Evolutionary conservation across 2,329 filamentous ascomycete genomes (phyloP), one percentile per base, ranked within the genome.

Genomic region (Aspergillus tubingensis): DNA sequence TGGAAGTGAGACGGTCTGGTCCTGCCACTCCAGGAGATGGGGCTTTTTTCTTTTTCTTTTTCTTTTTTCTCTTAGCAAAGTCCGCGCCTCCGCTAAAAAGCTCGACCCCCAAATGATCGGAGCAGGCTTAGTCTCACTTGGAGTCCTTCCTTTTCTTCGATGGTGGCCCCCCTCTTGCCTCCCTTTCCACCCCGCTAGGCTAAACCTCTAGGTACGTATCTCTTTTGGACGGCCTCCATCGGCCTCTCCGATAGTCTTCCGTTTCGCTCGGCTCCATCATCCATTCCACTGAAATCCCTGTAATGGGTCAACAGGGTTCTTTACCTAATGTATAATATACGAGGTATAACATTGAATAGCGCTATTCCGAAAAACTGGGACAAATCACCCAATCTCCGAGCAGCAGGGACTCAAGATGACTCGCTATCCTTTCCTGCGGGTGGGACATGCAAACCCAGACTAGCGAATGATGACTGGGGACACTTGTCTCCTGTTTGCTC

Each of bases 251-350:
- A 50, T 17, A 30, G 17, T 19, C 25, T 27, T 50, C 25, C 47
- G 25, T 17, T 30, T 50, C 47, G 25, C n/a, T 15, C 47, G 47
- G 47, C 15, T 30, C 27, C 25, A 27, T 17, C 47, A 10, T 32
- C 47, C 47, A 50, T 50, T 50, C 47, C 47, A 50, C n/a, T 50
- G 23, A 17, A 32, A 50, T 27, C 25, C 47, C 47, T 50, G 47
- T 25, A n/a, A 17, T 30, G n/a, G 25, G 15, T 50, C n/a, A 27
- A 50, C 25, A 30, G 17, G 47, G 25, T 8, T 30, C 47, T 30
- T 27, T 21, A 17, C 47, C 32, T 36, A 36, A 36, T 36, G 32
- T 36, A 36, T 13, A 36, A 13, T 36, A 36, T 13, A 36, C 32
- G 32, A 36, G 11, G 11, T 5, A 36, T 36, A 30, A 7, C 23